These are phyloP conservation scores for Euphorbia corollata DNA, from an alignment of 441 rosid genomes.

Conservation along the genomic window DNA sequence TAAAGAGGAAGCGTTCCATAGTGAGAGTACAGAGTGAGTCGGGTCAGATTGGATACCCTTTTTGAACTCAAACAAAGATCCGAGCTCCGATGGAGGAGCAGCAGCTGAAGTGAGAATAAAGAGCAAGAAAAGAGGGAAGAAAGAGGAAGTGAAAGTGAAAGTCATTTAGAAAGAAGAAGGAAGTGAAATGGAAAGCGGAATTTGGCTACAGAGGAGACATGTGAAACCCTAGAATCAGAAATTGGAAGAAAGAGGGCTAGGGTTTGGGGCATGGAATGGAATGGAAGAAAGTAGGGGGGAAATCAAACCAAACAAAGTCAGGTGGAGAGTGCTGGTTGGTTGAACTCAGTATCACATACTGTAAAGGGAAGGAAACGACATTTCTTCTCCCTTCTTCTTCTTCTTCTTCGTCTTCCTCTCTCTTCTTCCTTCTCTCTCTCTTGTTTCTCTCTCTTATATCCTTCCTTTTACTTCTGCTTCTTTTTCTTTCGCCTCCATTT, in stretches of 20 bases:
- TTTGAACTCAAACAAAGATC: constrained; percentile 68
- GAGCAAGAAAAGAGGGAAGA: constrained; percentile 19
- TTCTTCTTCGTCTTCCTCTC: background rate
- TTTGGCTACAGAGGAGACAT: constrained; percentile 18
- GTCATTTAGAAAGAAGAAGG: constrained; percentile 35
- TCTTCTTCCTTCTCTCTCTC: background rate
- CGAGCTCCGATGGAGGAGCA: constrained; percentile 42
- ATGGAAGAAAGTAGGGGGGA: background rate
- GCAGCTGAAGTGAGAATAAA: background rate
- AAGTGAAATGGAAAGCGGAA: background rate
- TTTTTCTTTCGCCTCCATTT: background rate
- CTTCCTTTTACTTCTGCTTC: background rate
- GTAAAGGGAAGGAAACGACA: constrained; percentile 32
- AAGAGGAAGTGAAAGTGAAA: constrained; percentile 21
- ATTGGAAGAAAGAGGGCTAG: constrained; percentile 16
- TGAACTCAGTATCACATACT: constrained; percentile 31
- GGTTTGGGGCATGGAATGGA: constrained; percentile 20
- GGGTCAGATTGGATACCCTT: constrained; percentile 66
- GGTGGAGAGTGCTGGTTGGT: constrained; percentile 30
- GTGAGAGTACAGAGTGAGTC: constrained; percentile 24
- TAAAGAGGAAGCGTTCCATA: constrained; percentile 40
- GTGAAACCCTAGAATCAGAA: constrained; percentile 16
- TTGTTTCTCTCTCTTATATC: background rate
- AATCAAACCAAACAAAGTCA: constrained; percentile 1
- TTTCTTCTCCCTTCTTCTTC: background rate